phyloP scores from a whole-genome alignment of 2,329 filamentous ascomycete genomes.

The Claviceps pusilla region DNA sequence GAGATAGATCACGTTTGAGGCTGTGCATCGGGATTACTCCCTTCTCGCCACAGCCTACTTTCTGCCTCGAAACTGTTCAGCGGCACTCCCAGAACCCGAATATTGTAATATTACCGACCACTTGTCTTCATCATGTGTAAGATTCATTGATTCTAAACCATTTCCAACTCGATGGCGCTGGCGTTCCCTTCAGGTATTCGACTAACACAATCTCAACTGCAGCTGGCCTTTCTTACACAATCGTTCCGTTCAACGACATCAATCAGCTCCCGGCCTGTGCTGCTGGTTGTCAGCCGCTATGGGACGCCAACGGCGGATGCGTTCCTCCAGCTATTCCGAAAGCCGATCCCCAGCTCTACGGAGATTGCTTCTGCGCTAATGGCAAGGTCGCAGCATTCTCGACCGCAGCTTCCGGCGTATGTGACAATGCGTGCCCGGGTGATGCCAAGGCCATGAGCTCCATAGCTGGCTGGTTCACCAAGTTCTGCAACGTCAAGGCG shows the following conservation, averaged over 20 bases:
- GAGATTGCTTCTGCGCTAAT: constrained; percentile 61
- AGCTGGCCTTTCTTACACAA: constrained; percentile 25
- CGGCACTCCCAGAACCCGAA: not conserved
- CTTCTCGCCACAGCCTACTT: not conserved
- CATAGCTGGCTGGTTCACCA: constrained; percentile 56
- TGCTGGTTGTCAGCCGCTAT: constrained; percentile 41
- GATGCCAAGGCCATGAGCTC: constrained; percentile 31
- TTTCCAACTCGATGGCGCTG: not conserved
- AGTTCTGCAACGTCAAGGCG: constrained; percentile 40
- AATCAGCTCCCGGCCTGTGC: constrained; percentile 46
- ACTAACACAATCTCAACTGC: not conserved
- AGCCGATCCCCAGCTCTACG: constrained; percentile 38
- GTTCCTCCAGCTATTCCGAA: constrained; percentile 40
- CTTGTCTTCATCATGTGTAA: not conserved
- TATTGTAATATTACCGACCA: not conserved
- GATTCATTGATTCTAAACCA: not conserved
- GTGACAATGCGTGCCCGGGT: constrained; percentile 41
- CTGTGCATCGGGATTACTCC: not conserved
- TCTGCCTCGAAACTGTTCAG: not conserved
- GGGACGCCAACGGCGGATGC: constrained; percentile 58
- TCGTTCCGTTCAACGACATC: constrained; percentile 36
- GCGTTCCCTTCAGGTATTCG: not conserved
- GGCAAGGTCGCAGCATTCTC: constrained; percentile 42
- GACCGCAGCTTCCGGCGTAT: constrained; percentile 38
- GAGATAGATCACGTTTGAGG: not conserved